Evolutionary conservation across 345 rosid species (phyloP), one percentile per base, ranked within the genome.

Genomic region (Populus davidiana): DNA sequence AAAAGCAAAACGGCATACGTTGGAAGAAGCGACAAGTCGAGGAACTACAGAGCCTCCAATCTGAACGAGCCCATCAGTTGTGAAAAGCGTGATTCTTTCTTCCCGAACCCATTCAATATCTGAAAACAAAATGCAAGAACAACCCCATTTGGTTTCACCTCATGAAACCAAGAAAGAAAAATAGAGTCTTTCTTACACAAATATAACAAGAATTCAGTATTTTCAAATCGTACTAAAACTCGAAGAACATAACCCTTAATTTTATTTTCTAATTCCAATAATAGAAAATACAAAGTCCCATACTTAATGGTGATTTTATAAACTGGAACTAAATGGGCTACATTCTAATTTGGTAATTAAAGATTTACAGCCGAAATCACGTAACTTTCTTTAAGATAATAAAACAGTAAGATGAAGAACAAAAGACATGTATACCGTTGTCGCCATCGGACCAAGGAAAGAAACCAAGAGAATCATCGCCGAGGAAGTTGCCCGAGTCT

Each of bases 41-140:
- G 98, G 97, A 77, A 93, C 93, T 83, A 92, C 79, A 49, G 91
- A 91, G 71, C 97, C 98, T 50, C 98, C 98, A 67, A 95, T 93
- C 86, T 91, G 97, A 85, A 94, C 27, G 27, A 94, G 87, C 69
- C 98, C 98, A 77, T 94, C 98, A 44, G 93, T 73, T 18, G 98
- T 91, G 85, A 94, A 94, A 79, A 93, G 82, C 36, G 98, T 93
- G 21, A 91, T 87, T 67, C 92, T 88, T 63, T 92, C 98, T 82
- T 93, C 93, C 31, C 85, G 93, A 83, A 92, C 87, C 98, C 98
- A 94, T 82, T 92, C 92, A 23, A 94, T 80, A 67, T 73, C 93
- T 90, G 82, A 56, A 71, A 41, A 77, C 17, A 71, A 67, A 5
- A 67, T 47, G 35, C 31, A n/a, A n/a, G 67, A 25, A 11, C 33